Conservation (phyloP, 805 yeast species). For the Sungouiella thailandica region DNA sequence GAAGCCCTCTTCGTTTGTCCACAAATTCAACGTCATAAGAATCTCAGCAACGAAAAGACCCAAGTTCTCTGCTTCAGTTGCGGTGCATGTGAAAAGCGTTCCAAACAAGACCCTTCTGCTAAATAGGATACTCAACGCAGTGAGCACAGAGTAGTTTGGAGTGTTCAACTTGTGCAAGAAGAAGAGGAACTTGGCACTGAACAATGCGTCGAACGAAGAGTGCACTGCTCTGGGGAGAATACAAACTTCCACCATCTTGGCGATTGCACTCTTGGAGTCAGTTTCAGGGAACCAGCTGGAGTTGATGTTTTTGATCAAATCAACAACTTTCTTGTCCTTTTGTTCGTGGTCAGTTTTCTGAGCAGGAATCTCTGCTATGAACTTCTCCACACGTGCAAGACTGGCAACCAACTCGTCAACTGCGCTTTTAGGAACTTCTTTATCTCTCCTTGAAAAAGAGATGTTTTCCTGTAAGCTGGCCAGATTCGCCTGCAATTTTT, state of each 20-base stretch:
- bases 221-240: constrained; percentile 71
- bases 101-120: constrained; percentile 45
- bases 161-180: constrained; percentile 37
- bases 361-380: constrained; percentile 22
- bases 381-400: constrained; percentile 19
- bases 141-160: constrained; percentile 33
- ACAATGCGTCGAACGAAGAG: constrained; percentile 81
- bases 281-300: constrained; percentile 35
- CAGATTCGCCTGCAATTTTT: constrained; percentile 33
- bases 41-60: constrained; percentile 67
- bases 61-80: constrained; percentile 74
- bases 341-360: constrained; percentile 44
- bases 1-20: constrained; percentile 34
- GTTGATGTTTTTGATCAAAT: constrained; percentile 24
- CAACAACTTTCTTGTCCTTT: constrained; percentile 29
- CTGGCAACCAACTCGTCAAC: constrained; percentile 23
- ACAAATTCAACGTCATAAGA: constrained; percentile 42
- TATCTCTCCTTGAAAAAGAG: constrained; percentile 20
- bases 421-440: constrained; percentile 10
- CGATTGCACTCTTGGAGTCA: constrained; percentile 5
- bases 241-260: constrained; percentile 34
- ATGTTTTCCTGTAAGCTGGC: constrained; percentile 34
- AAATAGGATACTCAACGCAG: constrained; percentile 44
- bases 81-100: constrained; percentile 64
- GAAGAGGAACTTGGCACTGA: constrained; percentile 55